These are phyloP conservation scores for Fonsecaea monophora DNA, from an alignment of 2,329 filamentous ascomycete species.

Conservation along the genomic window DNA sequence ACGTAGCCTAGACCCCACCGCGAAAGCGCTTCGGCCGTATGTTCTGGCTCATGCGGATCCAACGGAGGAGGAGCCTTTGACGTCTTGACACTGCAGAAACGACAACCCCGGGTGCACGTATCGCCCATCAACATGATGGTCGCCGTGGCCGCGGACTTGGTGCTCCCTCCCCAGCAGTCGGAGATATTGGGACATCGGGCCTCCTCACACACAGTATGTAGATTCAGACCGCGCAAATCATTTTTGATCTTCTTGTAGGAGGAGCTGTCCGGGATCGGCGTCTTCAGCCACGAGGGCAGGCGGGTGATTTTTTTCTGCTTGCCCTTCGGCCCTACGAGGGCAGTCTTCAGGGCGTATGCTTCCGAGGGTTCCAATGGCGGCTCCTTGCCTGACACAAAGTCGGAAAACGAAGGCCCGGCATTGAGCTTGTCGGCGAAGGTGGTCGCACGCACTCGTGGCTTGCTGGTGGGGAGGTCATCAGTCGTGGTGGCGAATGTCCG, in stretches of 20 bases:
- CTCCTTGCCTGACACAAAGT: constrained; percentile 63
- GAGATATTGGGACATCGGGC: constrained; percentile 96
- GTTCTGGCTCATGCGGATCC: constrained; percentile 94
- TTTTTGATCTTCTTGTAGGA: constrained; percentile 96
- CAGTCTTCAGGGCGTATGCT: constrained; percentile 67
- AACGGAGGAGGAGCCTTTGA: constrained; percentile 75
- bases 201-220: constrained; percentile 98
- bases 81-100: constrained; percentile 98
- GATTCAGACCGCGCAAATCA: constrained; percentile 83
- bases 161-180: constrained; percentile 93
- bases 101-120: constrained; percentile 93
- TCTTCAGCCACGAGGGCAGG: constrained; percentile 94
- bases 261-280: constrained; percentile 81
- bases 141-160: constrained; percentile 88
- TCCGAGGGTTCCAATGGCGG: constrained; percentile 55
- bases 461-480: constrained; percentile 46
- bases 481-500: constrained; percentile 55
- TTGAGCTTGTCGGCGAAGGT: constrained; percentile 69
- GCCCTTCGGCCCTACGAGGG: constrained; percentile 65
- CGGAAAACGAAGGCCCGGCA: constrained; percentile 67
- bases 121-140: constrained; percentile 99
- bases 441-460: constrained; percentile 54
- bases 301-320: constrained; percentile 72
- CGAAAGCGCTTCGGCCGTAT: constrained; percentile 90
- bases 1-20: constrained; percentile 97